Evolutionary conservation across 306 rosid species (phyloP), one percentile per base, ranked within the genome.

Genomic region (Abrus pulchellus): DNA sequence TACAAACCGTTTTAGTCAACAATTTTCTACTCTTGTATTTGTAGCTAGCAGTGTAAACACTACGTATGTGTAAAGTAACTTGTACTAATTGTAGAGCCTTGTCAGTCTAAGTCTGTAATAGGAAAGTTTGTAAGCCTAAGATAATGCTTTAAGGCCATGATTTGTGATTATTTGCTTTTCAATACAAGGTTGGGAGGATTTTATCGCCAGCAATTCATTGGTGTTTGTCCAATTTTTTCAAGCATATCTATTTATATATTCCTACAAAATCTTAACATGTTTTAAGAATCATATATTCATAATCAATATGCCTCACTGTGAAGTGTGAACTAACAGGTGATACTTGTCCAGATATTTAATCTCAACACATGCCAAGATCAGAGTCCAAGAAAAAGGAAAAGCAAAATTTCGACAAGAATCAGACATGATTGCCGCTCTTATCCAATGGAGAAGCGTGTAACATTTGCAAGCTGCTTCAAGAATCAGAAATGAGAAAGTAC

Each of bases 151-250:
- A 57, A 41, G 40, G 12, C 54, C 13, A 44, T 50, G 13, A 14
- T 72, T 30, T 50, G 62, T 71, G 44, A 69, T 49, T 69, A 47
- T 7, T 50, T 49, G 33, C 55, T 49, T 70, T 4, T 50, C 30
- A 33, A 47, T 44, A 33, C 41, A 45, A 9, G 40, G 27, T 2
- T 6, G 38, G 36, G 72, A 28, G n/a, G 53, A 20, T 43, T 20
- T 71, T 71, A 4, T 47, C 27, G 9, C 56, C 10, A 47, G 57
- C 27, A 68, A 10, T 45, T 29, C 56, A 68, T 40, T 70, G 62
- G 50, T 41, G 11, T 4, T 72, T 71, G n/a, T 68, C 8, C 29
- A 32, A 0, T 52, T 63, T 63, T 34, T 36, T 63, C 10, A 36
- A 38, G 48, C 44, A 33, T 33, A 12, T 12, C 67, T 32, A 33